Base-by-base conservation (phyloP, 2,329 filamentous ascomycete genomes). In the Endoconidiophora polonica region DNA sequence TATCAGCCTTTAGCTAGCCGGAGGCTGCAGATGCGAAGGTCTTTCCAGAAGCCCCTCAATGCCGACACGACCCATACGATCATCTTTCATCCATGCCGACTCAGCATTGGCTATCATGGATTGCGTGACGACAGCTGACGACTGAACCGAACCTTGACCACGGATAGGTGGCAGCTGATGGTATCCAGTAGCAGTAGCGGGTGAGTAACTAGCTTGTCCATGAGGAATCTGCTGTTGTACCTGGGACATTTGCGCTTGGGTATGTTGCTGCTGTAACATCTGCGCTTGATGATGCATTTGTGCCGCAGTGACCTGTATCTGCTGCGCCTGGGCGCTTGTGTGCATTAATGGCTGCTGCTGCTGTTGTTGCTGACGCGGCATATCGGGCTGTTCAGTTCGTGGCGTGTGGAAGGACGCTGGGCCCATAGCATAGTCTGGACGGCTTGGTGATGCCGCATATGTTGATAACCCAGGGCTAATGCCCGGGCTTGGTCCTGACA, bases 1-100 rank as follows among this genome's bases (percentile, higher is more conserved):
- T 18, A 18, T 18, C 18, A 14, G 41, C 23, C 20, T 26, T 49
- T 29, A 49, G 29, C 37, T 14, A 42, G 40, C 44, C 37, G 52
- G 48, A n/a, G 56, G 37, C 24, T 57, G 54, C 45, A 56, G 57
- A 54, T 55, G 60, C 44, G 56, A 71, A 22, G 72, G 69, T 61
- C 69, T 74, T 56, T 77, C 77, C 58, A 83, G 74, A 58, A 77
- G 66, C 2, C 76, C 76, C 9, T 70, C 73, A 54, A 81, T 80
- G 57, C 77, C 75, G 45, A 80, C 71, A 14, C 77, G 70, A 37
- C 67, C 47, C n/a, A 45, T 62, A 16, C 73, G 68, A 50, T 76
- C 73, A 51, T 74, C 71, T 41, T 70, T 66, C 49, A 60, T 59
- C 61, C 66, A 68, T 23, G 58, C 55, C 18, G 56, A 36, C 10